Percentiles rank a stretch among this genome's conserved stretches.
Conservation (phyloP, 2,329 filamentous ascomycete species). For the Fusarium xyrophilum region DNA sequence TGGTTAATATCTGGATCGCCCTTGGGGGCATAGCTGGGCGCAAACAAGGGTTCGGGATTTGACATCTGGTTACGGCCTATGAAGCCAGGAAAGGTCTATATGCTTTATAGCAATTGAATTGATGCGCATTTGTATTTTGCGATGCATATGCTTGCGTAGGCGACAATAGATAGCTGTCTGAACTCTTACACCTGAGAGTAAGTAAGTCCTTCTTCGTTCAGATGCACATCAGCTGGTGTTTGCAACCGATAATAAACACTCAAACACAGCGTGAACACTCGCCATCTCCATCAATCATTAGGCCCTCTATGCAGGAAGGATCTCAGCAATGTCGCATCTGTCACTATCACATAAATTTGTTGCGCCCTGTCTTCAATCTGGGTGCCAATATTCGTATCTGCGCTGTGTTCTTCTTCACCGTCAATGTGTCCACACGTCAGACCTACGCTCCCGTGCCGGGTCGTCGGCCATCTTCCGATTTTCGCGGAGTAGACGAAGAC, state of each 20-base stretch:
- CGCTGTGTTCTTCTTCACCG: too few species aligned
- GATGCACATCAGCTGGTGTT: neutral
- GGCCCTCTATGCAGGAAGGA: neutral
- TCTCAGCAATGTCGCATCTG: neutral
- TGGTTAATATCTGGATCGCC: neutral
- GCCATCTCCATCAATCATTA: neutral
- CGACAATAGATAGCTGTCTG: neutral
- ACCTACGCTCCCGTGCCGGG: neutral
- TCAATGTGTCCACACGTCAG: too few species aligned
- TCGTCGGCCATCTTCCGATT: accelerated
- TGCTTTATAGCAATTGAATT: neutral
- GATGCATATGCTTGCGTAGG: neutral
- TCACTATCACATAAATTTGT: neutral
- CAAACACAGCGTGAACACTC: neutral
- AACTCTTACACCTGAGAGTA: neutral
- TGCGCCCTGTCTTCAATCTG: neutral
- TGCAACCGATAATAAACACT: accelerated
- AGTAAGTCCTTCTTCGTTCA: neutral
- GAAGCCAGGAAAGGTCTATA: neutral
- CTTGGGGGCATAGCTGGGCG: accelerated
- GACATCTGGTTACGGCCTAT: neutral
- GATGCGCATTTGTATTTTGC: neutral
- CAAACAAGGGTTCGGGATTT: neutral
- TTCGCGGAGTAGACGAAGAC: neutral
- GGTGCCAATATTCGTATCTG: neutral